Conservation (phyloP, 192 early-diverging fungal species). For the Gonapodya prolifera region DNA sequence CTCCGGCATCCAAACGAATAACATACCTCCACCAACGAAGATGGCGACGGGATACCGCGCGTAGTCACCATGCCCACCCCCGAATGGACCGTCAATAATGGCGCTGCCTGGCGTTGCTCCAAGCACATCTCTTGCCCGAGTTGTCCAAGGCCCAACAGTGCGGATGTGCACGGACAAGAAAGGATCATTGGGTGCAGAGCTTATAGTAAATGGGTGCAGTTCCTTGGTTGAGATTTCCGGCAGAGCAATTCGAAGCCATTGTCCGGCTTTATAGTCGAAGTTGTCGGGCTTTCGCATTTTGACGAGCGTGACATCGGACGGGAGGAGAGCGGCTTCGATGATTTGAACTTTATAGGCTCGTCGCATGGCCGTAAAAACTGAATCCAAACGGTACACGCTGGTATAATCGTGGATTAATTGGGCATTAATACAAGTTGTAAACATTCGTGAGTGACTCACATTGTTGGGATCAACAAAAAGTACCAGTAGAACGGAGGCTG, state of each 20-base stretch:
- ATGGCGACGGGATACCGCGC: not conserved
- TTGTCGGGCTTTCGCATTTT: not conserved
- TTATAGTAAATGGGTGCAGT: constrained; percentile 66
- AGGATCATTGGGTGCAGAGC: constrained; percentile 65
- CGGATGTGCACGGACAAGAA: constrained; percentile 65
- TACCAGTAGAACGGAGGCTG: not conserved
- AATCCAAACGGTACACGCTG: not conserved
- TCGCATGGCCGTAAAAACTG: not conserved
- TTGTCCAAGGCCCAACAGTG: not conserved
- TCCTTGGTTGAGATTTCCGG: not conserved
- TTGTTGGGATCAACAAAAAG: not conserved
- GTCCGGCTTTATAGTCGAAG: not conserved
- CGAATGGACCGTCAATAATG: not conserved
- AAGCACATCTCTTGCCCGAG: not conserved
- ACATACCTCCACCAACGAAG: not conserved
- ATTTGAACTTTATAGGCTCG: not conserved
- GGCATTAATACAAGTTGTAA: not conserved
- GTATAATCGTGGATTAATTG: not conserved
- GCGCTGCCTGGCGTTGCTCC: not conserved
- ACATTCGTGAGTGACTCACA: not conserved
- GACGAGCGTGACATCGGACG: not conserved
- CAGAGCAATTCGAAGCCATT: not conserved
- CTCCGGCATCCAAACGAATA: not conserved
- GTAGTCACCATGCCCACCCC: not conserved
- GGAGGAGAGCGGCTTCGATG: not conserved